Base-by-base conservation (phyloP, 495 filamentous ascomycete genomes). In the Symbiotaphrina buchneri region DNA sequence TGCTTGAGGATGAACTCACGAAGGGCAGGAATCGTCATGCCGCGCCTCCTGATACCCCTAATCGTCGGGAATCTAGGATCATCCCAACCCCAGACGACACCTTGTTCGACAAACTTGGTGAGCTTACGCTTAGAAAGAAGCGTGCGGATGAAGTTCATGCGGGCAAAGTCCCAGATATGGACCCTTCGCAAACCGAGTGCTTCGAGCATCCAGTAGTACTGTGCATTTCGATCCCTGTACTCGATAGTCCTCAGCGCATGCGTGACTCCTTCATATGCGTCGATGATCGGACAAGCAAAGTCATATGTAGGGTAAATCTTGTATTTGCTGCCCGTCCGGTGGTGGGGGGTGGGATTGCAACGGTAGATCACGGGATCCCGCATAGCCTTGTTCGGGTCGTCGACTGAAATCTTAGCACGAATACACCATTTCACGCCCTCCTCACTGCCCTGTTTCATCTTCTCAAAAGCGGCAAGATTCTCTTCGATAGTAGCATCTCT, bases 281-380 rank as follows among this genome's bases (percentile, higher is more conserved):
- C 87, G 27, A 97, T 70, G 23, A 94, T 68, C 10, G 90, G 87
- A 51, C 81, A 91, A 38, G 74, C 74, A 44, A 93, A 87, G 50
- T 93, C 84, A 47, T 94, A 95, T 28, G 79, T 94, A 0, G 85
- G 85, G 58, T 95, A 95, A 41, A 90, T 74, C 55, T 90, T 92
- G 80, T 83, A 94, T 40, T 66, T 71, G 16, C 58, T 58, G 23
- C 85, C 85, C 5, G 85, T 95, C 27, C 87, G 76, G 56, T 91
- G 85, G 48, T 95, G 87, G 3, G 63, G 54, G n/a, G 68, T 53
- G 10, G 71, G 59, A 49, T 70, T 75, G 62, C 80, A 92, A 37
- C 83, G 75, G 56, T 94, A 94, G 53, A 94, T 87, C 47, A 92
- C 84, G 8, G 84, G 83, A 47, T 94, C 84, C 31, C 84, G 62